Evolutionary conservation across 1,139 yeast species (phyloP), one percentile per base, ranked within the genome.

Genomic region (Suhomyces kunorum): DNA sequence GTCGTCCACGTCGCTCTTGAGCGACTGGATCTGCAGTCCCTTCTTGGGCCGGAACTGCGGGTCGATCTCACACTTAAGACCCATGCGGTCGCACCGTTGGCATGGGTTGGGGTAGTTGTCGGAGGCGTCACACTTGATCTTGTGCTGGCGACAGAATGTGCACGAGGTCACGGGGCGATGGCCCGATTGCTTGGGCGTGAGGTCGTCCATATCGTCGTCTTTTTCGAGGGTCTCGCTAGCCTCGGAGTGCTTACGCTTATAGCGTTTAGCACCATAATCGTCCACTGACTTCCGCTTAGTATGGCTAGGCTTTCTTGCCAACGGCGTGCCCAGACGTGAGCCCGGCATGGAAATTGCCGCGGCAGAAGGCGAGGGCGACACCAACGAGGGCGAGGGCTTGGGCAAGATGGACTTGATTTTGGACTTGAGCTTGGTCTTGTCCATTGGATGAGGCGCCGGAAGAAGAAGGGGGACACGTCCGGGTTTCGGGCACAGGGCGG

Each of bases 121-220:
- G 3, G 87, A 78, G 0, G 97, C 97, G 57, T 90, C 87, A 64
- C 98, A 90, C 56, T 85, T 86, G 63, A 89, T 88, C 63, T 90
- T 90, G 59, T 89, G 97, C 58, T 90, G 97, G 39, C 97, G 80
- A 59, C 98, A 90, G 56, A 88, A 94, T 0, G 96, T 87, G 58
- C 98, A 90, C 3, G 95, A 85, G 0, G 96, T 86, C 2, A 89
- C 95, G 0, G 96, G 96, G 40, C 96, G 68, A 54, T 84, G 90
- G 11, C 75, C 74, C 0, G 71, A 59, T 34, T 63, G 68, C 46
- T 67, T 68, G 23, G 29, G 24, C 2, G 9, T 28, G 3, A 12
- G 20, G 13, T 34, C 38, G 6, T 31, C 42, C 6, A 32, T 15
- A n/a, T 30, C 34, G 2, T 38, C 32, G 5, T 31, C 26, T 13